These are phyloP conservation scores for Vishniacozyma victoriae DNA, from an alignment of 768 basidiomycete genomes.

Conservation along the genomic window DNA sequence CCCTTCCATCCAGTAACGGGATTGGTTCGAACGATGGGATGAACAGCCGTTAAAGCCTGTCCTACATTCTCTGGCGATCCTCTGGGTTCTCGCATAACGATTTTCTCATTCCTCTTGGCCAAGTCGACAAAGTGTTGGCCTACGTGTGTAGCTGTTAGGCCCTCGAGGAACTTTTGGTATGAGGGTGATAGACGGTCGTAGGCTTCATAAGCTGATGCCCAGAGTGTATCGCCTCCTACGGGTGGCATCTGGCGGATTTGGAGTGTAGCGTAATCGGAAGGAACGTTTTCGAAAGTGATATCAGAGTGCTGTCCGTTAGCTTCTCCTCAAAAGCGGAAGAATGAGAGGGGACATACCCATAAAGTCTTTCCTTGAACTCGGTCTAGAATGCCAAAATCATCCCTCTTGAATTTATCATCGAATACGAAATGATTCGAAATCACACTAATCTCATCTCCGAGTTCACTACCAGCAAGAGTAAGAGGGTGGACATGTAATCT, in stretches of 20 bases:
- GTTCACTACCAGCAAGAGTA: conserved; percentile 52
- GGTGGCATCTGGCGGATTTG: conserved; percentile 36
- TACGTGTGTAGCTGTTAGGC: conserved; percentile 56
- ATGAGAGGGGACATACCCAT: conserved; percentile 12
- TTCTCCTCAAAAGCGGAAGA: background rate
- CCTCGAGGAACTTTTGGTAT: conserved; percentile 55
- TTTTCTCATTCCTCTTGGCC: conserved; percentile 37
- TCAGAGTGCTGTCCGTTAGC: conserved; percentile 51
- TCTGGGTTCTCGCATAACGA: conserved; percentile 41
- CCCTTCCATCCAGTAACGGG: conserved; percentile 60
- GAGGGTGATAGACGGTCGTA: conserved; percentile 61
- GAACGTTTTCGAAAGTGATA: conserved; percentile 59
- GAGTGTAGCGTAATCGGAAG: conserved; percentile 57
- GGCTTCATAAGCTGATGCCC: conserved; percentile 54
- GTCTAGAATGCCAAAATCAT: conserved; percentile 7
- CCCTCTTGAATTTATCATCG: conserved; percentile 15
- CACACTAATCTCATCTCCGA: conserved; percentile 56
- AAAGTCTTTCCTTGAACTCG: conserved; percentile 37
- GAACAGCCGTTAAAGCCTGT: conserved; percentile 52
- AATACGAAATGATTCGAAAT: conserved; percentile 50
- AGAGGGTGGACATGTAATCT: conserved; percentile 58
- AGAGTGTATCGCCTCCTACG: conserved; percentile 51
- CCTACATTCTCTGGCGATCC: conserved; percentile 58
- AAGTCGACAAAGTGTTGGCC: conserved; percentile 32
- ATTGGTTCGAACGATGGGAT: conserved; percentile 56